Base-by-base conservation (phyloP, 2,329 filamentous ascomycete species). In the Blastomyces emzantsi region DNA sequence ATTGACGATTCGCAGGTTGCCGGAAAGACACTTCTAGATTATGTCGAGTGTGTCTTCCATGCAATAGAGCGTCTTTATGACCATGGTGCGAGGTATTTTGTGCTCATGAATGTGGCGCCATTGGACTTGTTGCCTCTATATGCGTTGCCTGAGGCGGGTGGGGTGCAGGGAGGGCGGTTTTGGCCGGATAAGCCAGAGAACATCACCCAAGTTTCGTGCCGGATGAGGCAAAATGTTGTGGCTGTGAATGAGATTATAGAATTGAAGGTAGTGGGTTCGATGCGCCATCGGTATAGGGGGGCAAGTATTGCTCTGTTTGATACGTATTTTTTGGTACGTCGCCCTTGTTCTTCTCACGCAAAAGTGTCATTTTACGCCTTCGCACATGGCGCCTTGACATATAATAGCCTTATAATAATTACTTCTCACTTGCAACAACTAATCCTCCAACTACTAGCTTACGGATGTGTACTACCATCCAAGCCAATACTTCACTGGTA, bases 91-190 rank as follows among this genome's bases (percentile, higher is more conserved):
- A 80, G 89, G 15, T 85, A 85, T 64, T 91, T 92, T 66, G 86
- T 92, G 1, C 77, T 93, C 19, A 80, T 90, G 76, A 91, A 91
- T 71, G 75, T 83, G 17, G 84, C 82, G 0, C 89, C 90, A 0
- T 77, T 92, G 56, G 79, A 92, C 59, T 75, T 87, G n/a, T 77
- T 83, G 1, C 89, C 89, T 0, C 75, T 87, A 63, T 93, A 92
- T 71, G 83, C 83, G 0, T 77, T 77, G 1, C 77, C 77, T 0
- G 77, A 74, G 28, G 74, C 77, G 36, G 78, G 76, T 33, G 82
- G 80, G 5, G 70, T 80, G 0, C 70, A 71, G 17, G 68, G 70
- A n/a, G 78, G 75, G 2, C 73, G 76, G 61, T 84, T 76, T 68
- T 84, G 79, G 78, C 71, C 74, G 0, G 71, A 80, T 57, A 81